Percentiles rank a stretch among this genome's conserved stretches.
Evolutionary conservation across 2,329 filamentous ascomycete genomes (phyloP).

Genomic region (Neonectria hederae): DNA sequence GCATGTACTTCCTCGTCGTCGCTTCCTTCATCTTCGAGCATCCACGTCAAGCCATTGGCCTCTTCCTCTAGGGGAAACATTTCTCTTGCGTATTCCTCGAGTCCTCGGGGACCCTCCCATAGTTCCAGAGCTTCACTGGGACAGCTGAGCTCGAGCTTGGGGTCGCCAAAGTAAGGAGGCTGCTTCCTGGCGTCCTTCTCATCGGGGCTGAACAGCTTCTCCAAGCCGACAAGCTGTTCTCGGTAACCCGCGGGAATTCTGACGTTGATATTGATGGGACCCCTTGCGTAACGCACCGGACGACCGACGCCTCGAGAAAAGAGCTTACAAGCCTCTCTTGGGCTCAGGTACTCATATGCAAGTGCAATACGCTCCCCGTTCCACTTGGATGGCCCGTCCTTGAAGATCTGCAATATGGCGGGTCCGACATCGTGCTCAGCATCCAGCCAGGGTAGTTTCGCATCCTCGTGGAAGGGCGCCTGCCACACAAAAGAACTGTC

Average conservation of each 20-base stretch:
- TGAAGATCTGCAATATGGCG: constrained; percentile 91
- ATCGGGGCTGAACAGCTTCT: constrained; percentile 65
- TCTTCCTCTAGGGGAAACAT: constrained; percentile 95
- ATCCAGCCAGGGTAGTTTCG: constrained; percentile 92
- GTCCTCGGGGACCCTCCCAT: constrained; percentile 89
- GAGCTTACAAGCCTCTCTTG: constrained; percentile 80
- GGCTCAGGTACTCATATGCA: constrained; percentile 89
- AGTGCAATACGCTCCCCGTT: constrained; percentile 81
- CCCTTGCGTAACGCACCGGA: constrained; percentile 79
- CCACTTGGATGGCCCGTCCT: constrained; percentile 90
- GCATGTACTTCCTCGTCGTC: constrained; percentile 50
- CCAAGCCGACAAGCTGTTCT: constrained; percentile 80
- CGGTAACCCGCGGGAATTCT: constrained; percentile 89
- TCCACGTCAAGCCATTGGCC: constrained; percentile 94
- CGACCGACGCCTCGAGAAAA: constrained; percentile 83
- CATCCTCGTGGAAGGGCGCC: constrained; percentile 90
- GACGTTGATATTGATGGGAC: constrained; percentile 84
- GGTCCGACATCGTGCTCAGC: constrained; percentile 96
- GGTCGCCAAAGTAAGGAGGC: constrained; percentile 71
- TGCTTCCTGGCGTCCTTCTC: constrained; percentile 64
- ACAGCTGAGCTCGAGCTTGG: constrained; percentile 67
- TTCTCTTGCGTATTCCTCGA: constrained; percentile 95
- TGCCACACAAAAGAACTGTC: constrained; percentile 93
- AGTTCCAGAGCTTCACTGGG: constrained; percentile 80
- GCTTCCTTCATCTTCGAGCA: constrained; percentile 68